Conservation (phyloP, 495 filamentous ascomycete species). For the Neurospora sp. region DNA sequence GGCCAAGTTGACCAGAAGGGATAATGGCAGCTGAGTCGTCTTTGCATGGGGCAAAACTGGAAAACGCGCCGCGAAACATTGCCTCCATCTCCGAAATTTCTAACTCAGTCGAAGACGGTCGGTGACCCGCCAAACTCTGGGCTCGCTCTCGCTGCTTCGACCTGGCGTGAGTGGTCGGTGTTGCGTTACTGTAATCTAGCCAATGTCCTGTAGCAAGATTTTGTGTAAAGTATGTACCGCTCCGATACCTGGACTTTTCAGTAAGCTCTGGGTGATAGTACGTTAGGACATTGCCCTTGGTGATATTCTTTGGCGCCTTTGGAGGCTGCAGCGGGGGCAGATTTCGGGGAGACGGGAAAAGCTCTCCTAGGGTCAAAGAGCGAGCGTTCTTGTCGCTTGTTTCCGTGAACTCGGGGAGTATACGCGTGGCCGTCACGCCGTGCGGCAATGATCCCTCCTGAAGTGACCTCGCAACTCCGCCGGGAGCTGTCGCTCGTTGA, state of each 20-base stretch:
- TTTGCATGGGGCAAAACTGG: conserved; percentile 74
- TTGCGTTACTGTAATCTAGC: conserved; percentile 57
- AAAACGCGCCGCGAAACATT: conserved; percentile 73
- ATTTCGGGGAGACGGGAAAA: conserved; percentile 63
- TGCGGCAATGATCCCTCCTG: conserved; percentile 59
- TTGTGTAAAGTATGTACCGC: conserved; percentile 43
- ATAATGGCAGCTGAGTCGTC: conserved; percentile 71
- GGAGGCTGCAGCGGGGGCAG: conserved; percentile 63
- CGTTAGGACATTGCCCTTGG: conserved; percentile 48
- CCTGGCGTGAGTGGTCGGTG: conserved; percentile 48
- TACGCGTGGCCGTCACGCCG: conserved; percentile 60
- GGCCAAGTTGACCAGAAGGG: conserved; percentile 56
- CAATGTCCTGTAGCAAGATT: conserved; percentile 52
- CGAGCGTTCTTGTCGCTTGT: conserved; percentile 36
- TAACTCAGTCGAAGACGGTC: conserved; percentile 42
- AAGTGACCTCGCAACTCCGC: conserved; percentile 34
- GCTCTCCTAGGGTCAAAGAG: conserved; percentile 60
- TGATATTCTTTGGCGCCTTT: conserved; percentile 52
- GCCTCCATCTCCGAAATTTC: conserved; percentile 59
- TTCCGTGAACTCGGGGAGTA: conserved; percentile 40
- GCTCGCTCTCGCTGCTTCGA: conserved; percentile 62
- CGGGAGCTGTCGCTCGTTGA: conserved; percentile 35
- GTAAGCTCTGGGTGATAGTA: conserved; percentile 52
- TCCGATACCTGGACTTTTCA: conserved; percentile 46
- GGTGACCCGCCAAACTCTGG: conserved; percentile 54